Evolutionary conservation across 2,329 filamentous ascomycete species (phyloP).

Genomic region (Taxawa tesnikishii): DNA sequence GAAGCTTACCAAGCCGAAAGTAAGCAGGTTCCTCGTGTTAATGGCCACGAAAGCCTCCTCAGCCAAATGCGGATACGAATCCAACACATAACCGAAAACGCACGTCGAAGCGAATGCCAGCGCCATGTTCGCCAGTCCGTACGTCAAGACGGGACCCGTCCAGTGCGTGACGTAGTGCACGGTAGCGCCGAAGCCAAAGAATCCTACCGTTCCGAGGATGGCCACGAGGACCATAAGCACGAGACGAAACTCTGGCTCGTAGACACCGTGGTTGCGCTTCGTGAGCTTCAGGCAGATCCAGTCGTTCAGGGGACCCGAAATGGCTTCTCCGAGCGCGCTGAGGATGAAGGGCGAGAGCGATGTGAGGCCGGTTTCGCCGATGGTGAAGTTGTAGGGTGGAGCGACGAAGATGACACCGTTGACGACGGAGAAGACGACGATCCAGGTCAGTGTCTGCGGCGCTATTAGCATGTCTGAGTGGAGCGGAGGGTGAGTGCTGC

Average conservation of each 20-base stretch:
- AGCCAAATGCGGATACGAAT: slow-evolving; percentile 33
- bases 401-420: slow-evolving; percentile 34
- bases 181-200: slow-evolving; percentile 36
- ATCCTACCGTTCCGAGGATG: slow-evolving; percentile 30
- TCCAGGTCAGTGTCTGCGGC: slow-evolving; percentile 21
- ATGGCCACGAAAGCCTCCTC: slow-evolving; percentile 41
- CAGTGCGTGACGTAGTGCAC: slow-evolving; percentile 35
- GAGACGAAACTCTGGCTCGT: slow-evolving; percentile 21
- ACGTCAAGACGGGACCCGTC: slow-evolving; percentile 35
- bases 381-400: slow-evolving; percentile 32
- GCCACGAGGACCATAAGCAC: slow-evolving; percentile 27
- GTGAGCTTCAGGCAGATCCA: slow-evolving; percentile 22
- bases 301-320: slow-evolving; percentile 36
- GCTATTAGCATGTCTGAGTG: neutral
- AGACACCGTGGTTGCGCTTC: slow-evolving; percentile 20
- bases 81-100: slow-evolving; percentile 40
- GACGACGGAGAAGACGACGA: slow-evolving; percentile 34
- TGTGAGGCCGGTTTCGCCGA: slow-evolving; percentile 37
- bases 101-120: slow-evolving; percentile 35
- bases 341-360: slow-evolving; percentile 37
- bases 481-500: neutral
- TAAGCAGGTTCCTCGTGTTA: slow-evolving; percentile 36
- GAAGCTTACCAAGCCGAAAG: slow-evolving; percentile 25
- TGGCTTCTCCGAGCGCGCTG: slow-evolving; percentile 31
- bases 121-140: slow-evolving; percentile 37